Percentiles rank a stretch among this genome's conserved stretches.
Evolutionary conservation across 495 filamentous ascomycete genomes (phyloP).

Genomic region (Cairneyella variabilis): DNA sequence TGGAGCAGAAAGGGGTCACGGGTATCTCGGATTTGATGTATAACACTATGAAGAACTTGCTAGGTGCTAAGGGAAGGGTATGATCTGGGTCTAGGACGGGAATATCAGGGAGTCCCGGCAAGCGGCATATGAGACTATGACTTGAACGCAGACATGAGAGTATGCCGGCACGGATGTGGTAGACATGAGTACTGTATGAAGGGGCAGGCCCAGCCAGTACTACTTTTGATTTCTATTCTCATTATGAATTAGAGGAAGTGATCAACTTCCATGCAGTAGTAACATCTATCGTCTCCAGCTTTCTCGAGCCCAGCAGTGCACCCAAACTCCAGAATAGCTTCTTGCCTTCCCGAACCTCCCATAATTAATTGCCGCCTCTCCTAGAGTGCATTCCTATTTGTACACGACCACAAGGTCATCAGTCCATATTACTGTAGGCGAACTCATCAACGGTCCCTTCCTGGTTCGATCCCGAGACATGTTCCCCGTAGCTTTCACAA

Average conservation of each 20-base stretch:
- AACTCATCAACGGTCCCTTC: too few relatives aligned
- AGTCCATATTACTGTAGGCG: too few relatives aligned
- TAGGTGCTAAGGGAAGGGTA: conserved; percentile 30
- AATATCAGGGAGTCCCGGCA: not conserved
- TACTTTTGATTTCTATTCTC: not conserved
- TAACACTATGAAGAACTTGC: conserved; percentile 76
- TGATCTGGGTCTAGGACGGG: too few relatives aligned
- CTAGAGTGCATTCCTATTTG: too few relatives aligned
- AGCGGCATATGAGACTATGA: too few relatives aligned
- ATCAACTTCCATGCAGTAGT: not conserved
- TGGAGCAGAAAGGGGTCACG: conserved; percentile 59
- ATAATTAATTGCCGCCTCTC: too few relatives aligned
- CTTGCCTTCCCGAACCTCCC: not conserved
- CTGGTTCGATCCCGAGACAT: too few relatives aligned
- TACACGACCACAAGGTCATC: too few relatives aligned
- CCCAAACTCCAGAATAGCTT: not conserved
- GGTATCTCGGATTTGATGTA: conserved; percentile 75
- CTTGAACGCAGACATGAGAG: too few relatives aligned
- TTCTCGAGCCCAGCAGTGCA: not conserved
- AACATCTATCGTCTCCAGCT: not conserved
- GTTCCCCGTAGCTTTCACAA: too few relatives aligned
- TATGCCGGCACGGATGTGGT: too few relatives aligned
- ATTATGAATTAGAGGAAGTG: conserved; percentile 1
- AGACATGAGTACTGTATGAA: not conserved
- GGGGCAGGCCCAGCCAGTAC: not conserved